Conservation (phyloP, 805 yeast species). For the Kluyveromyces starmeri region DNA sequence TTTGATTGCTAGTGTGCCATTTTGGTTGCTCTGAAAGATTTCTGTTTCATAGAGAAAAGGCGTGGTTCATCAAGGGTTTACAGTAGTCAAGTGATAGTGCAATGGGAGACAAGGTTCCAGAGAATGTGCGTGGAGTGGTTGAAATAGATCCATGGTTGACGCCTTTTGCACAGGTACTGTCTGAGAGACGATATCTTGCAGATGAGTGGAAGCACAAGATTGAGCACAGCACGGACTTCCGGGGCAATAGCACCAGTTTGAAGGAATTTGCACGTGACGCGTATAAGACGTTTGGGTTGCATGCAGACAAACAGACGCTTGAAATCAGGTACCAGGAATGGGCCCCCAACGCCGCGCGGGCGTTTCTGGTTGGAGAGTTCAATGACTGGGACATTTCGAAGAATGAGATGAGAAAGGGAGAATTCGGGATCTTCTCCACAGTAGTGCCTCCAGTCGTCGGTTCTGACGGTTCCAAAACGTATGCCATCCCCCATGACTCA, state of each 20-base stretch:
- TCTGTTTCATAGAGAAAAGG: no score
- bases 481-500: conserved; percentile 74
- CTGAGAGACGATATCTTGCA: conserved; percentile 58
- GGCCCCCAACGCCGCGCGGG: conserved; percentile 78
- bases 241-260: conserved; percentile 47
- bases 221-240: conserved; percentile 16
- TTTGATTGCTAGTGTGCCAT: no score
- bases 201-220: conserved; percentile 53
- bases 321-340: conserved; percentile 67
- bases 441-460: conserved; percentile 42
- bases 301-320: conserved; percentile 43
- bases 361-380: conserved; percentile 85
- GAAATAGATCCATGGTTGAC: conserved; percentile 79
- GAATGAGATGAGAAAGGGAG: conserved; percentile 50
- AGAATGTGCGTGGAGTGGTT: conserved; percentile 48
- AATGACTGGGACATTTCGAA: conserved; percentile 64
- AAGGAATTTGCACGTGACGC: conserved; percentile 60
- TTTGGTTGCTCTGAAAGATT: no score
- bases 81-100: conserved; percentile 6
- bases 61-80: neutral
- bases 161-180: conserved; percentile 63
- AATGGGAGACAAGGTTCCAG: conserved; percentile 25
- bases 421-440: conserved; percentile 63
- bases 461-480: conserved; percentile 13
- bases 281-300: conserved; percentile 70